Percentiles rank a stretch among this genome's conserved stretches.
phyloP scores from a whole-genome alignment of 2,329 filamentous ascomycete genomes.

The Annulohypoxylon truncatum region DNA sequence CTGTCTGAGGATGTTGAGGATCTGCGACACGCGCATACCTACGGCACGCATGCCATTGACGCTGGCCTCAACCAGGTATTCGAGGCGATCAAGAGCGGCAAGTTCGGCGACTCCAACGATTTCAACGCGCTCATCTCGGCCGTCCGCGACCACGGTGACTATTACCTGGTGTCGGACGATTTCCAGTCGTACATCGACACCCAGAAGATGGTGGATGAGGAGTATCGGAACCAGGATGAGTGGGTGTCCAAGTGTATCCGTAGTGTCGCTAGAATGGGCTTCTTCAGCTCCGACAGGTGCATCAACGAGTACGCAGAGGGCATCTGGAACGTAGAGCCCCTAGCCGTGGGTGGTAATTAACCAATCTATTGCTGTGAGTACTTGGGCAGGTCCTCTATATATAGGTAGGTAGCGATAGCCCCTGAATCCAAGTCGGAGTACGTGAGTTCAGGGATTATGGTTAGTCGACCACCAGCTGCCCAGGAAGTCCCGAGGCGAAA shows the following conservation, averaged over 20 bases:
- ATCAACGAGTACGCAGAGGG: constrained; percentile 97
- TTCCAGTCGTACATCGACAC: constrained; percentile 96
- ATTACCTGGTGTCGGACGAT: constrained; percentile 97
- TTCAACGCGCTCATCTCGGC: constrained; percentile 87
- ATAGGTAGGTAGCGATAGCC: background rate
- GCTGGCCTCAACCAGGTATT: constrained; percentile 84
- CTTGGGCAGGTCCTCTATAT: background rate
- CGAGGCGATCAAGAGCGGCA: constrained; percentile 79
- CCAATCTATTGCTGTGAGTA: background rate
- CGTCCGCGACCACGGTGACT: constrained; percentile 93
- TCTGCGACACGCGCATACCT: constrained; percentile 89
- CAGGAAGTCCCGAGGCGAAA: background rate
- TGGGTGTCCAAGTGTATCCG: constrained; percentile 93
- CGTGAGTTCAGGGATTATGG: background rate
- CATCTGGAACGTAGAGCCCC: constrained; percentile 96
- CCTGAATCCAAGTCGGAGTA: background rate
- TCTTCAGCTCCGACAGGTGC: constrained; percentile 94
- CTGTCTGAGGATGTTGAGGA: constrained; percentile 97
- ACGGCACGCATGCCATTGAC: constrained; percentile 83
- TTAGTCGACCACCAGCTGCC: background rate
- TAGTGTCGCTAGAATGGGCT: constrained; percentile 93
- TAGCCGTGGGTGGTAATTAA: constrained; percentile 55
- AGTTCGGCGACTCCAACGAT: constrained; percentile 81
- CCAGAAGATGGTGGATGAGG: constrained; percentile 89
- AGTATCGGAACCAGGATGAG: constrained; percentile 90